phyloP scores from a whole-genome alignment of 176 grass and related monocot genomes.

The Triticum turgidum region DNA sequence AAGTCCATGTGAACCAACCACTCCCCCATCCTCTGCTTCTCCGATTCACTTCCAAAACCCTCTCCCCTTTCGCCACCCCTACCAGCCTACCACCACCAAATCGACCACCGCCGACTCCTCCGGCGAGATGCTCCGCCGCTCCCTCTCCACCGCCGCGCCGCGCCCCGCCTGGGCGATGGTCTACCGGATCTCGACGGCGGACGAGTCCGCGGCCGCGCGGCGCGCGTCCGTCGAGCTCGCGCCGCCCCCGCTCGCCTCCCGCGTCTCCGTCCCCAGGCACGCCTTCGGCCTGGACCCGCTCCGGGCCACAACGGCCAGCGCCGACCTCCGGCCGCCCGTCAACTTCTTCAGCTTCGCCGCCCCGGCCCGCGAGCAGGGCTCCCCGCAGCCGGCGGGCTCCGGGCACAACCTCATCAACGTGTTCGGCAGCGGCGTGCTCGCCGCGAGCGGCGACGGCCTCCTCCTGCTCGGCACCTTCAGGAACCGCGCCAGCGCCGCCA shows the following conservation, averaged over 20 bases:
- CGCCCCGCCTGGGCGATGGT: background rate
- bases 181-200: background rate
- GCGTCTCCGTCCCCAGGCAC: background rate
- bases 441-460: background rate
- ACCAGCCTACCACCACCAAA: background rate
- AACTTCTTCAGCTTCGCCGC: background rate
- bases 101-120: background rate
- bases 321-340: background rate
- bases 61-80: no score
- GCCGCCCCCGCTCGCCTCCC: constrained; percentile 3
- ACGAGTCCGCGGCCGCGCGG: background rate
- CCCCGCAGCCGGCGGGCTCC: no score
- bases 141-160: background rate
- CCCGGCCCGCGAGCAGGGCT: background rate
- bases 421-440: background rate
- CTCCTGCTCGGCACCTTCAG: background rate
- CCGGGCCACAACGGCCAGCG: background rate
- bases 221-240: background rate
- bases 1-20: no score
- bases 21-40: no score
- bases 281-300: background rate
- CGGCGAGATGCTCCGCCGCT: background rate
- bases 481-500: background rate
- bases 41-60: no score
- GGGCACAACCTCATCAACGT: no score